Base-by-base conservation (phyloP, 2,329 filamentous ascomycete species). In the Thielaviopsis musarum region DNA sequence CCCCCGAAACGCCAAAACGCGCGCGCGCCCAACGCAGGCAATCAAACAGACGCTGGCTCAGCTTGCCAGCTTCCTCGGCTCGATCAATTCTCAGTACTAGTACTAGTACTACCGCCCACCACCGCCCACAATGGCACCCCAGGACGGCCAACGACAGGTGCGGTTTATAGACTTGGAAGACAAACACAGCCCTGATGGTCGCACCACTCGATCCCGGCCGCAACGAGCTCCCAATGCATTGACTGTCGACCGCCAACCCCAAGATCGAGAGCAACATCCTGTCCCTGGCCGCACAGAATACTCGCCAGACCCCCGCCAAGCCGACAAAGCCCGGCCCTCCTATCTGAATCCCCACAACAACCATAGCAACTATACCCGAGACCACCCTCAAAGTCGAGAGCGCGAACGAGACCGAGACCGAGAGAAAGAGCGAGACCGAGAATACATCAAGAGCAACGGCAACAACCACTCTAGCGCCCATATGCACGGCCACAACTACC, bases 291-390 rank as follows among this genome's bases (percentile, higher is more conserved):
- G 52, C 38, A 3, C 57, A n/a, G 57, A 59, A 5, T 59, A 41
- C 54, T 34, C 57, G 21, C 38, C 57, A n/a, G 57, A 54, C 21
- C 52, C 52, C 41, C 57, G 57, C 51, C 57, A 59, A 59, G n/a
- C 17, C 41, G 57, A 59, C 17, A 15, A 34, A 21, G 52, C 38
- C n/a, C 57, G 52, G 19, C 24, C 57, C 38, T 59, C 52, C 52
- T 59, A 59, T 24, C 21, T 59, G n/a, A 49, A 49, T 21, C 45
- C 45, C 3, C 45, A 49, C 9, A 59, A 49, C 15, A 54, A 41
- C 19, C 49, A 58, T 34, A 3, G n/a, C 34, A 58, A 22, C 38
- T 30, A 34, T 51, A 54, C 45, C n/a, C 55, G n/a, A 7, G 45
- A 57, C 26, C 30, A 54, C 38, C 2, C 34, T 13, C 57, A 59